Evolutionary conservation across 495 filamentous ascomycete genomes (phyloP), one percentile per base, ranked within the genome.

Genomic region (Venustampulla echinocandica): DNA sequence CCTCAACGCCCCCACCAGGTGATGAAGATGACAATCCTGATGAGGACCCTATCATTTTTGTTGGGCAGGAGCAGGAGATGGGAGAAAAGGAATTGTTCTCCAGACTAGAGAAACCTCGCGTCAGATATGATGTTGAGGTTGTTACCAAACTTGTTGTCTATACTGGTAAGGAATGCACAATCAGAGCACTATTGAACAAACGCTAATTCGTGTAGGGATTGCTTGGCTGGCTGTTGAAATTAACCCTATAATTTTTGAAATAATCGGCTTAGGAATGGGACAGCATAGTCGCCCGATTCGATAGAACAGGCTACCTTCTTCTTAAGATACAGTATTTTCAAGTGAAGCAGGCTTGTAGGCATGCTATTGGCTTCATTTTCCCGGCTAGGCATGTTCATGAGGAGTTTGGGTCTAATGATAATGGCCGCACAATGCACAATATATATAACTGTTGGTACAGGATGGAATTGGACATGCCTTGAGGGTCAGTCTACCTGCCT

Each of bases 91-190:
- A 95, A 57, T 79, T 98, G 56, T 95, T 96, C 61, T 80, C 79
- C 14, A 78, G 74, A 60, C 74, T 97, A 42, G 81, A 89, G 45
- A 89, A 81, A 63, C 88, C 92, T 15, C 79, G 92, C 43, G 89
- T 95, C 22, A 74, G 89, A 52, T 98, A 98, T 59, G 92, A 98
- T 67, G 90, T 96, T 7, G 92, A 98, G 61, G 90, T 98, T 17
- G 79, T 97, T 33, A 97, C 92, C 14, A 97, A 95, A 66, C 68
- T 98, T 42, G 84, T 98, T 57, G 88, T 98, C 32, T 98, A 98
- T 72, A 73, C 81, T 48, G 92, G 90, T 94, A 69, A 52, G 77
- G 68, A 38, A 4, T 13, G 11, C 40, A 24, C 7, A 24, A 20
- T 13, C 18, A 11, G n/a, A 36, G 22, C 38, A 23, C 2, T 21